Conservation (phyloP, 352 stramenopile genomes). For the Plasmopara muralis region DNA sequence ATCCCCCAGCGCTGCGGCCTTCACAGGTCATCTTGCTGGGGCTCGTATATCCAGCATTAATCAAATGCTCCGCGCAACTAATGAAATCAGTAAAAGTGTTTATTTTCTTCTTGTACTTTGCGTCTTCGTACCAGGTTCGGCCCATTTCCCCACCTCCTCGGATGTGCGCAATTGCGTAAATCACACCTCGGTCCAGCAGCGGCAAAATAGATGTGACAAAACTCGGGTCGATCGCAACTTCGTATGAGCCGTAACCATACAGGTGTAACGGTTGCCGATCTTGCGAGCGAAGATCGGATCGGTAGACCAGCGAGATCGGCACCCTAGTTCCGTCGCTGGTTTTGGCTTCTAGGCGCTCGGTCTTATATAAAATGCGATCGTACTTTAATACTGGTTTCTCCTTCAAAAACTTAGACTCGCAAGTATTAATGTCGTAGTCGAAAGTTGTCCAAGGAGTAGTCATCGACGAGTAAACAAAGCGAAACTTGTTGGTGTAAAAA, state of each 20-base stretch:
- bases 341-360: slow-evolving; percentile 84
- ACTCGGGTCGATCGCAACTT: slow-evolving; percentile 88
- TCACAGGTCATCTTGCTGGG: slow-evolving; percentile 90
- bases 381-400: slow-evolving; percentile 91
- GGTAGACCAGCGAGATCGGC: slow-evolving; percentile 80
- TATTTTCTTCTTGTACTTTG: slow-evolving; percentile 96
- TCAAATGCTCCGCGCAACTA: slow-evolving; percentile 86
- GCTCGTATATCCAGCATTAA: slow-evolving; percentile 61
- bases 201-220: slow-evolving; percentile 89
- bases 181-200: slow-evolving; percentile 92
- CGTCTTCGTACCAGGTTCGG: slow-evolving; percentile 94
- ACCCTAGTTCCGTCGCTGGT: slow-evolving; percentile 83
- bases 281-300: slow-evolving; percentile 48
- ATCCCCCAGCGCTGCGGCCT: slow-evolving; percentile 91
- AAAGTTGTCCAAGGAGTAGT: slow-evolving; percentile 87
- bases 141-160: slow-evolving; percentile 96
- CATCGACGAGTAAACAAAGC: slow-evolving; percentile 91
- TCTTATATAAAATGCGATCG: slow-evolving; percentile 88
- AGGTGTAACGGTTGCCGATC: slow-evolving; percentile 79
- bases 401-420: slow-evolving; percentile 82
- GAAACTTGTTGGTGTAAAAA: slow-evolving; percentile 85
- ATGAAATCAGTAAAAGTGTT: slow-evolving; percentile 99
- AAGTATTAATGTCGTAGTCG: slow-evolving; percentile 72
- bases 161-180: slow-evolving; percentile 97
- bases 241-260: slow-evolving; percentile 96